Evolutionary conservation across 805 yeast genomes (phyloP).

Genomic region (Tetrapisispora fleetii): DNA sequence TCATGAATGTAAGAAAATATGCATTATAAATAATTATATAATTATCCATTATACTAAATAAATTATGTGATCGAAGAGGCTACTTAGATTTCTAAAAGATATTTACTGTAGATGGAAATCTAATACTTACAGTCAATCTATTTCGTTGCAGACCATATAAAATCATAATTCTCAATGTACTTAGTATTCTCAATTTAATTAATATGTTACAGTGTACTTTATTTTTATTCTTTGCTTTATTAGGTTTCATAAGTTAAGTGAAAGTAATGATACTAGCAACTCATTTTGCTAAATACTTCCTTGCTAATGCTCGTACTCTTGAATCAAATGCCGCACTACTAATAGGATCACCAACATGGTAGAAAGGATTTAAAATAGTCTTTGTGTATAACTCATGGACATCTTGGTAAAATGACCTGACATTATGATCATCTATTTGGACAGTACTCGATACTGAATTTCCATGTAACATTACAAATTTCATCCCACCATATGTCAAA

Average conservation of each 20-base stretch:
- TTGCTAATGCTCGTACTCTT: slow-evolving; percentile 60
- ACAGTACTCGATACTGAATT: slow-evolving; percentile 26
- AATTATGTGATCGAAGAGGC: not conserved
- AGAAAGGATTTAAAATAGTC: slow-evolving; percentile 78
- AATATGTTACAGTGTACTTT: too few relatives aligned
- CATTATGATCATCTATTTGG: slow-evolving; percentile 51
- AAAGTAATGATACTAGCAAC: too few relatives aligned
- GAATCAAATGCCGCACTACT: slow-evolving; percentile 65
- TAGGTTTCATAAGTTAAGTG: too few relatives aligned
- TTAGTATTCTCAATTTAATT: too few relatives aligned
- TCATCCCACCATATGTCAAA: slow-evolving; percentile 79
- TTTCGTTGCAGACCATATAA: too few relatives aligned
- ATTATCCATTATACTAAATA: not conserved
- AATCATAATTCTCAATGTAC: too few relatives aligned
- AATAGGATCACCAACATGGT: slow-evolving; percentile 65
- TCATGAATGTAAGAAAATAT: not conserved
- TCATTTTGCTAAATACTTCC: slow-evolving; percentile 49
- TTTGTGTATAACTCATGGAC: slow-evolving; percentile 83
- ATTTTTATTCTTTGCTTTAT: too few relatives aligned
- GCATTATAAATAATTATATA: not conserved
- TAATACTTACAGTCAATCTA: too few relatives aligned
- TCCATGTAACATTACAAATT: slow-evolving; percentile 65
- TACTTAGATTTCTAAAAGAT: too few relatives aligned
- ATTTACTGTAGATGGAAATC: too few relatives aligned
- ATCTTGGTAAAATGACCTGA: slow-evolving; percentile 76